phyloP scores from a whole-genome alignment of 108 stramenopile species.

The Craspedostauros australis region DNA sequence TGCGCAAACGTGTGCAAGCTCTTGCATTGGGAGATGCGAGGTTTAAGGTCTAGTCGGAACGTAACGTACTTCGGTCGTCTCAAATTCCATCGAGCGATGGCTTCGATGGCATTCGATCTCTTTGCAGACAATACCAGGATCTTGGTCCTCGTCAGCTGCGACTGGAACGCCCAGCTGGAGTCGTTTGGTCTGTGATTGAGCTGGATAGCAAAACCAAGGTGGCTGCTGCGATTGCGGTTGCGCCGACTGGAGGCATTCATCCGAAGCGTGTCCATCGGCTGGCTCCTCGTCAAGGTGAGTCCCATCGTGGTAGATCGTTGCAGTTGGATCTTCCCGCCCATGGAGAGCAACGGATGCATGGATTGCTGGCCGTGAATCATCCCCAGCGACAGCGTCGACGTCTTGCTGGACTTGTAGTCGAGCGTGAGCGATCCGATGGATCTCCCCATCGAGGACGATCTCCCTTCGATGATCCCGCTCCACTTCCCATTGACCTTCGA shows the following conservation, averaged over 20 bases:
- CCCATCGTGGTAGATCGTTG: conserved; percentile 12
- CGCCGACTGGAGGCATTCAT: no score
- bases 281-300: no score
- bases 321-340: conserved; percentile 10
- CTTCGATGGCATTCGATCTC: no score
- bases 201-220: no score
- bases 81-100: conserved; percentile 13
- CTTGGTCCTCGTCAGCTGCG: no score
- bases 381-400: conserved; percentile 15
- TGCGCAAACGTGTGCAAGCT: conserved; percentile 10
- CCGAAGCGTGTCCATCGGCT: no score
- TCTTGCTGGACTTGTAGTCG: conserved; percentile 14
- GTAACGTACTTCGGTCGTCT: conserved; percentile 8
- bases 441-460: conserved; percentile 7
- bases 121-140: no score
- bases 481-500: conserved; percentile 17
- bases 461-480: conserved; percentile 23
- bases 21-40: conserved; percentile 6
- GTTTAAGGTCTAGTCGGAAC: conserved; percentile 11
- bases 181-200: no score
- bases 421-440: conserved; percentile 13
- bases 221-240: no score
- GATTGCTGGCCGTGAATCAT: conserved; percentile 23
- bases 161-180: no score
- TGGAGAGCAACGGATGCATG: conserved; percentile 12